A percentile compares a stretch with the other conserved stretches of the same genome.
Evolutionary conservation across 2,329 filamentous ascomycete species (phyloP).

Genomic region (Sporothrix phasma): DNA sequence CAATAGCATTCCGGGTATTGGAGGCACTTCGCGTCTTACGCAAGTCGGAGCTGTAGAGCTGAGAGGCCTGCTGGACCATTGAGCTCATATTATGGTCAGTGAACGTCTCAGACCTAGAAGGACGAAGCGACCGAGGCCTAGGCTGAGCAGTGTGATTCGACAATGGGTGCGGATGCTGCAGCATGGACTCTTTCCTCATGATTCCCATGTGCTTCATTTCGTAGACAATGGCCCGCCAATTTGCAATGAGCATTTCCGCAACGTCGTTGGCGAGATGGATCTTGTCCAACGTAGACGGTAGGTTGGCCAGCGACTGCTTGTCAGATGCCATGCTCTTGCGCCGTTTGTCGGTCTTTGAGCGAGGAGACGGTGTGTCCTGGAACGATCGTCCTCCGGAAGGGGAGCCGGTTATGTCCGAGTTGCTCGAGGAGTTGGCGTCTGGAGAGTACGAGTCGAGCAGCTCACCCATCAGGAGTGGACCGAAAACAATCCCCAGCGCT

Average conservation of each 20-base stretch:
- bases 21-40: slow-evolving; percentile 17
- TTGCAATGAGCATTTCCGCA: slow-evolving; percentile 54
- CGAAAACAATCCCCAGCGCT: slow-evolving; percentile 54
- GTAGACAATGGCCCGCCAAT: slow-evolving; percentile 54
- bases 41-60: background rate
- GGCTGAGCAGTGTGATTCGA: background rate
- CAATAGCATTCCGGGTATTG: background rate
- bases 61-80: background rate
- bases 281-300: slow-evolving; percentile 38
- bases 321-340: slow-evolving; percentile 13
- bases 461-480: slow-evolving; percentile 52
- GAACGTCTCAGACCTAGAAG: slow-evolving; percentile 18
- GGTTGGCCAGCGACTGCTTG: slow-evolving; percentile 19
- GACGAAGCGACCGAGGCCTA: slow-evolving; percentile 9
- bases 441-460: slow-evolving; percentile 40
- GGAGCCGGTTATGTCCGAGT: slow-evolving; percentile 32
- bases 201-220: slow-evolving; percentile 44
- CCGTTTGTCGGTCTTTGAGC: slow-evolving; percentile 32
- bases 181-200: slow-evolving; percentile 19
- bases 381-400: slow-evolving; percentile 17
- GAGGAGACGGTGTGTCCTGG: slow-evolving; percentile 33
- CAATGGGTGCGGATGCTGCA: slow-evolving; percentile 5
- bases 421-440: slow-evolving; percentile 26
- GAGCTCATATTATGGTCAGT: slow-evolving; percentile 1
- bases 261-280: slow-evolving; percentile 48